Evolutionary conservation across 2,329 filamentous ascomycete genomes (phyloP), one percentile per base, ranked within the genome.

Genomic region (Trichoderma oligosporum): DNA sequence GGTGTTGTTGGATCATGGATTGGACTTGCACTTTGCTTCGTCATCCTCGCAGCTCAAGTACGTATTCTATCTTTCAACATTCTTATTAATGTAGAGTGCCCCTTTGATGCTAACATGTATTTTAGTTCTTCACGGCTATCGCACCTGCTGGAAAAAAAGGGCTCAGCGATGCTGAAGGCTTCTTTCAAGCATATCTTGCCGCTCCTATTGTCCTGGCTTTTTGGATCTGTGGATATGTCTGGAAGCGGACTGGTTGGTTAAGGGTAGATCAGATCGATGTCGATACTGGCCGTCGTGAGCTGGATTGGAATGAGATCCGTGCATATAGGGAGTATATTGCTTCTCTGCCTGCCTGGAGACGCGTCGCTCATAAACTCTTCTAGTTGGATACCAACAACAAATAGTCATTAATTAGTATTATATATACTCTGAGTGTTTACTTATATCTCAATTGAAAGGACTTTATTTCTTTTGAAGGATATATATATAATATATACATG

Each of bases 241-340:
- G 85, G 85, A 89, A 89, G 77, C 75, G 82, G 39, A 70, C 75
- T 22, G 79, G 80, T 16, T 88, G 82, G 82, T 74, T 85, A 54
- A 77, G 68, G 22, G 68, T 82, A 2, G 71, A 76, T 25, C 72
- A 88, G 62, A 87, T 89, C 58, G 85, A 89, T 63, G 78, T 89
- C 54, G 85, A 89, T 66, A 79, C 78, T 25, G 85, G 85, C 60
- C 80, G 85, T 36, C 78, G 85, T 58, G 79, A 83, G 70, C 77
- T 86, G 49, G 79, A 87, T 66, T 86, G 82, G 82, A 82, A 85
- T 6, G 70, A 71, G 14, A 83, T 85, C 68, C 78, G 84, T 65
- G 76, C 71, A n/a, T 73, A 79, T 64, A 76, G 76, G 33, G 78
- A 73, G 22, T 66, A 73, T 67, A 69, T 81, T 24, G 78, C 77